Percentiles rank a stretch among this genome's conserved stretches.
Conservation (phyloP, 306 rosid species). For the Dalbergia cochinchinensis region DNA sequence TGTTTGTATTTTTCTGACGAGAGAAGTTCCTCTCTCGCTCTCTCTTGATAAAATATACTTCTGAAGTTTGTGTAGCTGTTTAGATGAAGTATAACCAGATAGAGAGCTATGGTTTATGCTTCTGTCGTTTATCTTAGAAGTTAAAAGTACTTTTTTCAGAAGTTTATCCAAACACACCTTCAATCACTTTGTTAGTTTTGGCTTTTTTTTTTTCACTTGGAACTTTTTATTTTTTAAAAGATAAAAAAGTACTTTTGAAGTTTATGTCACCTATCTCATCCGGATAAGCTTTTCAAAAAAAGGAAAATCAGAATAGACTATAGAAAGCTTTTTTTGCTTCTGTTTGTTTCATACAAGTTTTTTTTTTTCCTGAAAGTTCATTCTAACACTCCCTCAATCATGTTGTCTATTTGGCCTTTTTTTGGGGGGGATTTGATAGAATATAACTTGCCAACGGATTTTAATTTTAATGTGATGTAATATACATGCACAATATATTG, state of each 20-base stretch:
- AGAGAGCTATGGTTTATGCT: neutral
- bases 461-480: constrained; percentile 27
- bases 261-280: neutral
- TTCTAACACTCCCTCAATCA: no score
- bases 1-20: neutral
- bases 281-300: neutral
- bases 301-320: neutral
- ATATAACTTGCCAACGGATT: neutral
- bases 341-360: no score
- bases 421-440: constrained; percentile 14
- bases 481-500: neutral
- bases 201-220: no score
- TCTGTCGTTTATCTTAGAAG: neutral
- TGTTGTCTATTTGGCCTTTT: no score
- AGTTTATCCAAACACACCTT: neutral
- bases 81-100: neutral
- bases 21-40: no score
- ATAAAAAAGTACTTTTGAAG: neutral
- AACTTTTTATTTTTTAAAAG: no score
- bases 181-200: neutral
- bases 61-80: neutral
- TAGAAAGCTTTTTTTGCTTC: neutral
- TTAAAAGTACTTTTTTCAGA: no score
- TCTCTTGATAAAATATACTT: no score
- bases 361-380: no score